Evolutionary conservation across 1,284 basidiomycete species (phyloP), one percentile per base, ranked within the genome.

Genomic region (Somion occarium): DNA sequence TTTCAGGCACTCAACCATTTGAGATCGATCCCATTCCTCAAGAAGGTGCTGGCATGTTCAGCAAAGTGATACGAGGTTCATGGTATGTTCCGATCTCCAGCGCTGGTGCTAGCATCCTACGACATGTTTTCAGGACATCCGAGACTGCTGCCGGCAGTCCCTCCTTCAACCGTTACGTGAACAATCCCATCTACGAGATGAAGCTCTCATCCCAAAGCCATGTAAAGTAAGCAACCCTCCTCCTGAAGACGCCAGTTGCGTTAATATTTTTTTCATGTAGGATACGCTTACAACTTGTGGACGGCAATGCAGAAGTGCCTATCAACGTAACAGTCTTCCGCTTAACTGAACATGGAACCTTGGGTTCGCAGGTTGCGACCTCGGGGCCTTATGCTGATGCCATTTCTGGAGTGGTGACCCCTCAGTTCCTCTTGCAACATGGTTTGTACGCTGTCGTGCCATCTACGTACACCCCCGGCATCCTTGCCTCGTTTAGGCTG

Each of bases 1-100:
- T 91, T 2, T 82, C 89, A 48, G 82, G 84, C 44, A 76, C 82
- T 0, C 62, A 70, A 19, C 76, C 79, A n/a, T 76, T 87, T 48
- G 80, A 85, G 39, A 69, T 94, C 51, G 83, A 81, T 55, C 72
- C 85, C 1, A 95, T 98, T 57, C 86, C 88, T 0, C 82, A 85
- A 50, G 94, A 98, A 68, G 93, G 93, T 0, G 91, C 93, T 0
- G 94, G 94, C 1, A 92, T 97, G 93, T 96, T 87, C 63, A 72
- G 71, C 26, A 85, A 90, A 55, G 65, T 74, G 0, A 58, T 89
- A 2, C 75, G 71, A 19, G 90, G 87, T 1, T 67, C 72, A 46
- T 96, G 93, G 93, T 89, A 59, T 53, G 79, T 68, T 19, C 3
- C 7, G 20, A 3, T 12, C 26, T 13, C 25, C 25, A 41, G 30